These are phyloP conservation scores for Symbiodinium natans DNA, from an alignment of 73 alveolate genomes.

Conservation along the genomic window DNA sequence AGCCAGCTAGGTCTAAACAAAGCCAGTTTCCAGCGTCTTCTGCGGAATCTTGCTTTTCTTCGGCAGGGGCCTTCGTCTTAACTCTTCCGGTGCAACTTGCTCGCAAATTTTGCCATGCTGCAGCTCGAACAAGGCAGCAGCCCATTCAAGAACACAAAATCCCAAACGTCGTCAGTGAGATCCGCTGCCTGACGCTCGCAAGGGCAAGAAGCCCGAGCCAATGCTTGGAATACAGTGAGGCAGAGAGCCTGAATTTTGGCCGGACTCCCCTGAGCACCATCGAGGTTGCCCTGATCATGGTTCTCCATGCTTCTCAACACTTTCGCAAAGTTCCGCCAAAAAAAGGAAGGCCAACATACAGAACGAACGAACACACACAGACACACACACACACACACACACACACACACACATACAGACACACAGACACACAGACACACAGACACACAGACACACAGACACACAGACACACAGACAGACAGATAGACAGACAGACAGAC, in stretches of 20 bases:
- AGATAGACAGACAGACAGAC: too few relatives aligned
- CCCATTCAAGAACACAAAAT: constrained; percentile 97
- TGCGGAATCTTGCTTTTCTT: constrained; percentile 55
- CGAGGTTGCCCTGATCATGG: constrained; percentile 29
- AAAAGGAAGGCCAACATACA: too few relatives aligned
- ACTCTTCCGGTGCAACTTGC: neutral
- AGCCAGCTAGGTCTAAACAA: neutral
- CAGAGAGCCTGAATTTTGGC: constrained; percentile 26
- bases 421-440: too few relatives aligned
- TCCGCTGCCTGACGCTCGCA: constrained; percentile 45
- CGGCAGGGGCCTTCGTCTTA: constrained; percentile 33
- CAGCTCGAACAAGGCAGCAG: constrained; percentile 98
- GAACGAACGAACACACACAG: too few relatives aligned
- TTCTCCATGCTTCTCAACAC: too few relatives aligned
- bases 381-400: too few relatives aligned
- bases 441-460: too few relatives aligned
- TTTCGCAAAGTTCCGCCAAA: too few relatives aligned
- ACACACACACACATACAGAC: too few relatives aligned
- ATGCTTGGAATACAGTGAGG: neutral
- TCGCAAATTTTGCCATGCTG: constrained; percentile 94
- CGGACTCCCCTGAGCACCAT: constrained; percentile 70
- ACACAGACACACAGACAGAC: too few relatives aligned
- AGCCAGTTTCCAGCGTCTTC: constrained; percentile 27
- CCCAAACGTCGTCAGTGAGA: constrained; percentile 98
- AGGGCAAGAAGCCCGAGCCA: neutral